phyloP scores from a whole-genome alignment of 805 yeast species.

The fission yeast (Schizosaccharomyces pombe) region DNA sequence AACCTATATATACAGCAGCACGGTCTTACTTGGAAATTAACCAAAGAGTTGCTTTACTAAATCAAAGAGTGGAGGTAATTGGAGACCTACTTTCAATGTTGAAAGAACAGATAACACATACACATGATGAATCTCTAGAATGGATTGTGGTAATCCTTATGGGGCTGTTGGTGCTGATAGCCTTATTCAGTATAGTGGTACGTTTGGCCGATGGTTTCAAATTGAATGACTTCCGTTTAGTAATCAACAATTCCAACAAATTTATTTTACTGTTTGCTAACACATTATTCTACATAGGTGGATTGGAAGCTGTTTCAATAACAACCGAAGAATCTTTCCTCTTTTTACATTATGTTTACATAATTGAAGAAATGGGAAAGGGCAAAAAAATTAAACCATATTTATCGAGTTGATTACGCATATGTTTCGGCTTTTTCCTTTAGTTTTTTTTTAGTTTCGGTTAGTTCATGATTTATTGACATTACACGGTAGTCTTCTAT shows the following conservation, averaged over 20 bases:
- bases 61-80: constrained; percentile 82
- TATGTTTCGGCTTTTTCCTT: too few species aligned
- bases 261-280: too few species aligned
- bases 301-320: too few species aligned
- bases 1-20: constrained; percentile 91
- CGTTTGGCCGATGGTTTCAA: not conserved
- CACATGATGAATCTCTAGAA: constrained; percentile 54
- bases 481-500: too few species aligned
- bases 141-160: constrained; percentile 74
- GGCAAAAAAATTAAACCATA: too few species aligned
- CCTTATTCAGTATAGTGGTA: not conserved
- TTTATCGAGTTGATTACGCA: too few species aligned
- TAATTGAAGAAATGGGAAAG: too few species aligned
- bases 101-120: constrained; percentile 41
- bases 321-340: too few species aligned
- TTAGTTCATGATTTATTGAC: too few species aligned
- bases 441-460: too few species aligned
- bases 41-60: constrained; percentile 71
- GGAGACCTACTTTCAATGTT: constrained; percentile 84
- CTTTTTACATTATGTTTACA: too few species aligned
- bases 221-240: not conserved
- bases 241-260: not conserved
- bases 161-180: constrained; percentile 22
- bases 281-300: too few species aligned
- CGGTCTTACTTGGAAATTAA: constrained; percentile 71